Percentiles rank a stretch among this genome's conserved stretches.
phyloP scores from a whole-genome alignment of 1,284 basidiomycete species.

The Cystobasidium sp. region DNA sequence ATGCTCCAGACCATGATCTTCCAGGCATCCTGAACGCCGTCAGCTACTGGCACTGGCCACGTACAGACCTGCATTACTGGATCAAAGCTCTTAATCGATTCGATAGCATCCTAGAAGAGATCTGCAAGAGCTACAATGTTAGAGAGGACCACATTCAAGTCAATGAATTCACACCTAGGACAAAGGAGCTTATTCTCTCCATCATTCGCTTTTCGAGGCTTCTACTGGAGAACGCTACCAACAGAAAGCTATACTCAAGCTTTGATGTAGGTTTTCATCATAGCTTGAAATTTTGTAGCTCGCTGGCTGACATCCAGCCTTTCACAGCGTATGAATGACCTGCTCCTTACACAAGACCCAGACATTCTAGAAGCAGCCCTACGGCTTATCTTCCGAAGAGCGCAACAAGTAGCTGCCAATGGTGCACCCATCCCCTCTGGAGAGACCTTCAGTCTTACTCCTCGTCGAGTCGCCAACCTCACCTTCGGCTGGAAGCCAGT shows the following conservation, averaged over 20 bases:
- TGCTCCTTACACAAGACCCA: slow-evolving; percentile 85
- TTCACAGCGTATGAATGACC: slow-evolving; percentile 78
- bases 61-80: slow-evolving; percentile 97
- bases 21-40: slow-evolving; percentile 68
- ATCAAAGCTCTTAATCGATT: slow-evolving; percentile 93
- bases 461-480: slow-evolving; percentile 24
- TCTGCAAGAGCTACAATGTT: slow-evolving; percentile 74
- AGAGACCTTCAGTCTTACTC: slow-evolving; percentile 45
- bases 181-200: slow-evolving; percentile 76
- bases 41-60: slow-evolving; percentile 88
- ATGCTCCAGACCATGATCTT: slow-evolving; percentile 64
- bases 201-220: slow-evolving; percentile 87
- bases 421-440: slow-evolving; percentile 57
- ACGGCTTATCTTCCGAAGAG: slow-evolving; percentile 84
- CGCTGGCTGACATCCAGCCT: slow-evolving; percentile 35
- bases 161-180: slow-evolving; percentile 74
- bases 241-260: slow-evolving; percentile 92
- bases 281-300: not conserved
- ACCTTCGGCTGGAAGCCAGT: slow-evolving; percentile 41
- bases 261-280: slow-evolving; percentile 76
- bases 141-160: slow-evolving; percentile 62
- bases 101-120: slow-evolving; percentile 80
- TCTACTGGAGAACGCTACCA: slow-evolving; percentile 95
- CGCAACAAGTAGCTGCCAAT: slow-evolving; percentile 64
- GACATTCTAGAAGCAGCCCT: slow-evolving; percentile 84